Base-by-base conservation (phyloP, 148 eudicot genomes). In the Chenopodium suecicum region DNA sequence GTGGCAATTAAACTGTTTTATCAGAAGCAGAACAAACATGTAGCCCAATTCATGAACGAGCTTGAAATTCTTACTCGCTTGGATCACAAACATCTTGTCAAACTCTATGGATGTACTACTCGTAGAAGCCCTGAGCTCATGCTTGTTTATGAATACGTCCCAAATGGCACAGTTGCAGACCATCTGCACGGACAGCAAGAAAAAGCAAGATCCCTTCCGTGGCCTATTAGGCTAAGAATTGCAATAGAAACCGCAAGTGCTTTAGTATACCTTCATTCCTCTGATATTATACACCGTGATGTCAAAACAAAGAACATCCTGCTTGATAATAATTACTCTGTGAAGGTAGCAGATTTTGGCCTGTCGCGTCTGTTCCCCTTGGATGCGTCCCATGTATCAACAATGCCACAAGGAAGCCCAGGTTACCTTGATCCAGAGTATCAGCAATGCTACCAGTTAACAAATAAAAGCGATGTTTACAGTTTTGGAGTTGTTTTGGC, bases 251-350 rank as follows among this genome's bases (percentile, higher is more conserved):
- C 97, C 0, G 94, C 97, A 1, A 80, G 69, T 7, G 97, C 92
- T 4, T 48, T 92, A 68, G 87, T 86, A 0, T 91, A 89, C 69
- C 90, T 92, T 37, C 97, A 92, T 27, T 84, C 85, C 6, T 88
- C 90, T 0, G 92, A 88, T 13, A 83, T 92, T 31, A 84, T 92
- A 14, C 97, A 92, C 81, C 84, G 97, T 9, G 94, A 92, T 72
- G 89, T 92, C 34, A 92, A 92, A 70, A 88, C 91, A 41, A 87
- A 73, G 77, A 92, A 92, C 70, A 90, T 92, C 52, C 88, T 92
- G 6, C 87, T 92, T 4, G 91, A 90, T 74, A 48, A 44, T 46
- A 83, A 86, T 63, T 92, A 81, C 80, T 27, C 73, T 0, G 89
- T 87, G 0, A 89, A 87, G 54, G 89, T 89, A 0, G 91, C 88